Percentiles rank a stretch among this genome's conserved stretches.
phyloP scores from a whole-genome alignment of 1,284 basidiomycete genomes.

The Trametes sp. region DNA sequence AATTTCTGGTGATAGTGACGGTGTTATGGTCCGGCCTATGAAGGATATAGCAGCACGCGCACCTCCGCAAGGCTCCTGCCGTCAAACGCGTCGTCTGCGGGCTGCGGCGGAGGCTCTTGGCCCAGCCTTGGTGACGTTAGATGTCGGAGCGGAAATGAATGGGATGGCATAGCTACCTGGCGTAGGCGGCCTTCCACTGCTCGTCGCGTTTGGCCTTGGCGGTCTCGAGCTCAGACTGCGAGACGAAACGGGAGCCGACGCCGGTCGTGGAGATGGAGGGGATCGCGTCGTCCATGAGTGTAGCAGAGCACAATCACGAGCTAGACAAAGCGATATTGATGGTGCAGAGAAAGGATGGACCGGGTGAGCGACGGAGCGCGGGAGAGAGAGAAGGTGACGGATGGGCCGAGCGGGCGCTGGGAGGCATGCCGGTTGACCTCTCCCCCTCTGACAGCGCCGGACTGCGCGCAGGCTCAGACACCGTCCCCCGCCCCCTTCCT shows the following conservation, averaged over 20 bases:
- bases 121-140: constrained; percentile 63
- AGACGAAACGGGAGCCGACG: constrained; percentile 82
- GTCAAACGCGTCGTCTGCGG: constrained; percentile 81
- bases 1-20: constrained; percentile 63
- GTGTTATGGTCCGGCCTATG: constrained; percentile 27
- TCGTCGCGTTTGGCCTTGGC: constrained; percentile 81
- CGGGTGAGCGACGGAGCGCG: constrained; percentile 6
- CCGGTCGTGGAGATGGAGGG: constrained; percentile 71
- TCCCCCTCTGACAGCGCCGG: constrained; percentile 26
- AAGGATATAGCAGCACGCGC: constrained; percentile 50
- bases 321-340: constrained; percentile 5
- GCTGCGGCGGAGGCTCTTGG: constrained; percentile 85
- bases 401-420: constrained; percentile 1
- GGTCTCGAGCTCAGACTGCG: constrained; percentile 81
- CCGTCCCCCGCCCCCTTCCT: constrained; percentile 5
- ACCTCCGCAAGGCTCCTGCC: constrained; percentile 92
- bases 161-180: constrained; percentile 57
- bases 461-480: constrained; percentile 20
- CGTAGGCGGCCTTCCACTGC: constrained; percentile 94
- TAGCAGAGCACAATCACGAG: background rate
- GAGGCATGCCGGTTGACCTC: constrained; percentile 25
- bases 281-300: constrained; percentile 52
- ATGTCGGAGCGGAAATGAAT: constrained; percentile 26
- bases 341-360: background rate
- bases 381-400: constrained; percentile 1